Evolutionary conservation across 495 filamentous ascomycete species (phyloP).

Genomic region (Xylaria nigripes): DNA sequence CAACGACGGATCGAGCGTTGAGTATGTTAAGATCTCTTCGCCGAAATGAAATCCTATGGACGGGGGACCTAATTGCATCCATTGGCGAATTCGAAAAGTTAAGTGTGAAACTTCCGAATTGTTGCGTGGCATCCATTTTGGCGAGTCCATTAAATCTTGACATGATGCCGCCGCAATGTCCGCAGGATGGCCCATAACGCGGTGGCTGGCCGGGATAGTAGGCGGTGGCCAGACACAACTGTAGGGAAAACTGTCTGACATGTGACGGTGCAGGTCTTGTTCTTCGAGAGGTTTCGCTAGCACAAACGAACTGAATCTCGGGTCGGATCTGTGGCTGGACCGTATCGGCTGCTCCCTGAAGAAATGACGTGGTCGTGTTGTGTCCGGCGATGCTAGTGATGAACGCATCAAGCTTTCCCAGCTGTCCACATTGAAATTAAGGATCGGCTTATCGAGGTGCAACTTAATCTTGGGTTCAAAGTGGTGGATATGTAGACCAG

Average conservation of each 20-base stretch:
- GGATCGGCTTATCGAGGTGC: slow-evolving; percentile 61
- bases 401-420: slow-evolving; percentile 19
- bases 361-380: slow-evolving; percentile 20
- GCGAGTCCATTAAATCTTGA: slow-evolving; percentile 28
- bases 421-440: slow-evolving; percentile 46
- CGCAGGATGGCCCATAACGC: slow-evolving; percentile 31
- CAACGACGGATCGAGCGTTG: slow-evolving; percentile 59
- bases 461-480: slow-evolving; percentile 63
- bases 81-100: slow-evolving; percentile 65
- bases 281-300: slow-evolving; percentile 36
- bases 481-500: slow-evolving; percentile 61
- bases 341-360: slow-evolving; percentile 47
- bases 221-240: slow-evolving; percentile 65
- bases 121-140: slow-evolving; percentile 35
- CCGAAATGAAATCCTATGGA: slow-evolving; percentile 38
- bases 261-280: slow-evolving; percentile 5
- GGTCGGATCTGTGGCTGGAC: slow-evolving; percentile 27
- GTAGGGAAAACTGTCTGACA: slow-evolving; percentile 32
- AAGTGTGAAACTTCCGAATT: slow-evolving; percentile 50
- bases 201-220: slow-evolving; percentile 53
- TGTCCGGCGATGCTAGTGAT: not conserved
- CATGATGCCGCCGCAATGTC: slow-evolving; percentile 33
- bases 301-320: slow-evolving; percentile 36
- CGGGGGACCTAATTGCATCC: slow-evolving; percentile 49
- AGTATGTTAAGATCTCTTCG: slow-evolving; percentile 65